Base-by-base conservation (phyloP, 2,329 filamentous ascomycete genomes). In the Cylindrodendrum hubeiense region DNA sequence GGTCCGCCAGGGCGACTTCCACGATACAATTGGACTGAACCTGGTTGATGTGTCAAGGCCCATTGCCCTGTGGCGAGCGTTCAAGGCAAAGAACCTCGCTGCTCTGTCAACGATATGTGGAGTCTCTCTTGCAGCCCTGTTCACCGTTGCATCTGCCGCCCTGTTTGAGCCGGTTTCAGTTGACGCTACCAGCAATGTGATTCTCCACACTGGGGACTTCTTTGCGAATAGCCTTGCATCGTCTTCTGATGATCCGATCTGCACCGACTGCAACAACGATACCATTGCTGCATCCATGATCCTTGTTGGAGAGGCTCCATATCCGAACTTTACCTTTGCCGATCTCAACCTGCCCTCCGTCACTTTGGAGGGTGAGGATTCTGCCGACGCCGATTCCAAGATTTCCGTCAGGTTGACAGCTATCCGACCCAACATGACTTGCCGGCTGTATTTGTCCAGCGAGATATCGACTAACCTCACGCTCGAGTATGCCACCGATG, bases 291-390 rank as follows among this genome's bases (percentile, higher is more conserved):
- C 79, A 1, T 78, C 79, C 0, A 66, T 82, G 3, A 76, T 82
- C 3, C 74, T 82, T 2, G 68, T 73, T 0, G 76, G 71, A 3
- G 79, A 80, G 44, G 65, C 79, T 0, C 73, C 77, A 0, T 82
- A 79, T 22, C 79, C 81, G 0, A 51, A 56, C 0, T 82, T 79
- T 47, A 82, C 81, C 0, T 81, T 76, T 63, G 74, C 77, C 13
- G 64, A 75, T 59, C 70, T 74, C 39, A 74, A 71, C 34, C 68
- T 79, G 24, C 77, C 76, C 6, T 64, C 62, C 2, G 33, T 78
- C 3, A 56, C 60, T 10, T 15, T 75, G 19, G 63, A 63, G 15
- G 70, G 74, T 26, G 41, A 62, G 30, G 43, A 60, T 24, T 13
- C 49, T 5, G 37, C 46, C 4, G 44, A 44, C 1, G 52, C 66